Evolutionary conservation across 2,329 filamentous ascomycete species (phyloP).

Genomic region (Ceratocystis albifundus): DNA sequence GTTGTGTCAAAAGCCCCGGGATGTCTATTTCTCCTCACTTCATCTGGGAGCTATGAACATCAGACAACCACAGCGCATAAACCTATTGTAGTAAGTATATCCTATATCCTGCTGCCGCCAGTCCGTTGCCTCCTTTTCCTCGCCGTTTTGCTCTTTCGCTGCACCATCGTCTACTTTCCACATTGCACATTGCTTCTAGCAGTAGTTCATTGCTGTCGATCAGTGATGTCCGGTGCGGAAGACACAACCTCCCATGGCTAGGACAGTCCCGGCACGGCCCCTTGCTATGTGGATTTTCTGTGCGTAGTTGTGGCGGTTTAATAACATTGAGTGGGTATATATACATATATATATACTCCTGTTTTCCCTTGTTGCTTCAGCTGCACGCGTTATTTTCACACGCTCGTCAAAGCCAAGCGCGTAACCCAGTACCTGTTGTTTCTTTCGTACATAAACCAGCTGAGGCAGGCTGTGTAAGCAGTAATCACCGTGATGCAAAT

Average conservation of each 20-base stretch:
- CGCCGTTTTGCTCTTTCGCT: background rate
- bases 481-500: background rate
- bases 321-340: background rate
- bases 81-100: background rate
- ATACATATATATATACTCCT: too few relatives aligned
- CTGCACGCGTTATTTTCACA: background rate
- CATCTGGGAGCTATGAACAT: slow-evolving; percentile 2
- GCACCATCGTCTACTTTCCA: background rate
- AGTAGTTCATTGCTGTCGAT: background rate
- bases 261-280: background rate
- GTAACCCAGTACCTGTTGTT: background rate
- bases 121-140: background rate
- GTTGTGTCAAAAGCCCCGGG: background rate
- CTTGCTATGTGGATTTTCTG: background rate
- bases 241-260: background rate
- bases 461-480: background rate
- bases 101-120: background rate
- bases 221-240: background rate
- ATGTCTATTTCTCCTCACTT: slow-evolving; percentile 1
- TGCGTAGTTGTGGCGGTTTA: background rate
- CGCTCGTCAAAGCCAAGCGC: background rate
- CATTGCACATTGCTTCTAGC: background rate
- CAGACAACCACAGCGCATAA: slow-evolving; percentile 1
- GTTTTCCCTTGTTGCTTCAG: background rate
- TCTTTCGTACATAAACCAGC: background rate